Evolutionary conservation across 148 eudicot species (phyloP).

Genomic region (Dysphania ambrosioides): DNA sequence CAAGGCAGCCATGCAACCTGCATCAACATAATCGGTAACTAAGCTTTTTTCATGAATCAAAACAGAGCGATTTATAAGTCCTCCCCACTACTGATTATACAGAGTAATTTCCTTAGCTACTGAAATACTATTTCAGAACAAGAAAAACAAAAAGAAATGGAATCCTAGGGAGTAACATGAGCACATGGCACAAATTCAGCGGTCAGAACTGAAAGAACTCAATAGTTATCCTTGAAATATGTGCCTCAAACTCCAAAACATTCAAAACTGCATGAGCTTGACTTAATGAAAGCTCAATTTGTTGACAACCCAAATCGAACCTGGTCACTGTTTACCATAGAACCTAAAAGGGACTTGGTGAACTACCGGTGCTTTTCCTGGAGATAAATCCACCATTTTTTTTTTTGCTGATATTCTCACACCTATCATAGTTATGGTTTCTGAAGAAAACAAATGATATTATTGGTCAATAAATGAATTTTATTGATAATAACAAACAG

Average conservation of each 20-base stretch:
- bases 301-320: background rate
- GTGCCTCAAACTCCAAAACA: background rate
- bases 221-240: background rate
- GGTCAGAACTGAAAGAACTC: background rate
- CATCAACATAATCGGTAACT: background rate
- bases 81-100: background rate
- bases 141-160: background rate
- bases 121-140: background rate
- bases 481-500: too few relatives aligned
- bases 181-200: background rate
- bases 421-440: too few relatives aligned
- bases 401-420: too few relatives aligned
- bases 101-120: background rate
- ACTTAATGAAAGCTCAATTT: background rate
- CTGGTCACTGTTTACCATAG: background rate
- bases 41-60: background rate
- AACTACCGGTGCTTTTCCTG: too few relatives aligned
- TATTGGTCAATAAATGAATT: too few relatives aligned
- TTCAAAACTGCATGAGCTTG: background rate
- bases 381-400: too few relatives aligned
- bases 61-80: background rate
- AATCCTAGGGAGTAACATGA: background rate
- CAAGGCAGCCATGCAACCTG: conserved; percentile 91
- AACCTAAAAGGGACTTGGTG: background rate
- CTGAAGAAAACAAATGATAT: too few relatives aligned